Evolutionary conservation across 2,329 filamentous ascomycete species (phyloP).

Genomic region (Ceratocystis huliohia): DNA sequence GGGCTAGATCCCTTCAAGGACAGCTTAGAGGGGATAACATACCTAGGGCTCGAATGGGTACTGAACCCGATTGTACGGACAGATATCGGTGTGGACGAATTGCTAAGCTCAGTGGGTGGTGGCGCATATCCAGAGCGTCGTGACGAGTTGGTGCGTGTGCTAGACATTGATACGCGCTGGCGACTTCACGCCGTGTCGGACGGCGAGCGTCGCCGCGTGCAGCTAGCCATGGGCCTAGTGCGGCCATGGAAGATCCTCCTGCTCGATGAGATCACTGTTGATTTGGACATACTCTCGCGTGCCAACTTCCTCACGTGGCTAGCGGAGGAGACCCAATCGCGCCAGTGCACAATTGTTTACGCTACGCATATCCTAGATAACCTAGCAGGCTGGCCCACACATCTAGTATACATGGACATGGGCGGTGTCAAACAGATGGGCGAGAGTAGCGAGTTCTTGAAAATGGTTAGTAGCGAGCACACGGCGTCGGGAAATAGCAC

Average conservation of each 20-base stretch:
- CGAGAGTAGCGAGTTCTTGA: conserved; percentile 54
- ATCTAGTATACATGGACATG: conserved; percentile 89
- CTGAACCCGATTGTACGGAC: conserved; percentile 91
- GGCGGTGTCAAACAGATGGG: conserved; percentile 84
- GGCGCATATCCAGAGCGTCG: conserved; percentile 67
- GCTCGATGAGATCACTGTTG: conserved; percentile 93
- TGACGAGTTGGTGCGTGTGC: conserved; percentile 73
- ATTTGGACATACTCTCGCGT: conserved; percentile 76
- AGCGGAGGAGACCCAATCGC: conserved; percentile 68
- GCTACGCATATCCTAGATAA: conserved; percentile 97
- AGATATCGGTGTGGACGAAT: conserved; percentile 80
- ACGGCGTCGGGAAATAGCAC: conserved; percentile 56
- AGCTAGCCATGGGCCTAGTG: conserved; percentile 89
- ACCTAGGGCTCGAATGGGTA: conserved; percentile 95
- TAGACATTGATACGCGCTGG: conserved; percentile 87
- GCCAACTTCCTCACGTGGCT: conserved; percentile 77
- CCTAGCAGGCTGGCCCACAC: conserved; percentile 83
- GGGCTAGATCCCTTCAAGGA: conserved; percentile 87
- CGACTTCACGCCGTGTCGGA: conserved; percentile 93
- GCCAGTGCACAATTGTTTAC: conserved; percentile 87
- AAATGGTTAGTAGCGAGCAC: conserved; percentile 33
- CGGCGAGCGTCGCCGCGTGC: conserved; percentile 79
- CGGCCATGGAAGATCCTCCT: conserved; percentile 84
- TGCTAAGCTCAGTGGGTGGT: conserved; percentile 76
- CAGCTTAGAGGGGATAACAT: conserved; percentile 84